These are phyloP conservation scores for Aspergillus hortae DNA, from an alignment of 2,329 filamentous ascomycete species.

Conservation along the genomic window DNA sequence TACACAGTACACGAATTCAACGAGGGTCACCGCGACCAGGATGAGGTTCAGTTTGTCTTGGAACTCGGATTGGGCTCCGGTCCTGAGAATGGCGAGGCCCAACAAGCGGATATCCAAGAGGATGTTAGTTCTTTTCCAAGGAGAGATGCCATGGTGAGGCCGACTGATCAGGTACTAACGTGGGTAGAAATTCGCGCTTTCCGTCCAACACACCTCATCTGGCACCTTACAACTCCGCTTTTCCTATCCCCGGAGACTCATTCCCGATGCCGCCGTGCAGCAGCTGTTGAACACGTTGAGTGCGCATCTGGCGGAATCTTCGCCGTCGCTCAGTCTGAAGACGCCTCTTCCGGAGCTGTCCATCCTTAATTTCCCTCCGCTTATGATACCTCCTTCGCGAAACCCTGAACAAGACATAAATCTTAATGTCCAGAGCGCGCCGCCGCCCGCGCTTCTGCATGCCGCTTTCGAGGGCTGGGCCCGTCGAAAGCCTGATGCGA, in stretches of 20 bases:
- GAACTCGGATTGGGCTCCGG: constrained; percentile 11
- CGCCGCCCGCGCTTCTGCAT: constrained; percentile 19
- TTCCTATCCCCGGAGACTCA: constrained; percentile 15
- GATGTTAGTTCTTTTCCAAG: constrained; percentile 10
- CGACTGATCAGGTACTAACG: constrained; percentile 5
- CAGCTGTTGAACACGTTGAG: constrained; percentile 19
- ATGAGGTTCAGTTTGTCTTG: constrained; percentile 21
- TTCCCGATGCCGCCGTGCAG: constrained; percentile 16
- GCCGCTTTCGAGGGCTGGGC: constrained; percentile 25
- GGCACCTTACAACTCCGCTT: constrained; percentile 13
- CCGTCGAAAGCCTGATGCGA: constrained; percentile 16
- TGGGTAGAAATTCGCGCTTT: constrained; percentile 15
- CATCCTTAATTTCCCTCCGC: constrained; percentile 24
- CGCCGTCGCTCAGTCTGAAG: constrained; percentile 4
- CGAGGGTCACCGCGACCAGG: constrained; percentile 7
- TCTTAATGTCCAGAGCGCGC: background rate
- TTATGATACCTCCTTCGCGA: constrained; percentile 19
- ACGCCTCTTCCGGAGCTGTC: constrained; percentile 16
- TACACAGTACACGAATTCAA: constrained; percentile 11
- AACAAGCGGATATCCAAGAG: constrained; percentile 1
- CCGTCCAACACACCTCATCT: constrained; percentile 5
- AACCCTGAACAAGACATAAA: constrained; percentile 5
- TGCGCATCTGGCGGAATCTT: constrained; percentile 12
- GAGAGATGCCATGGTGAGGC: background rate
- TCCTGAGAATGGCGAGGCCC: constrained; percentile 16